phyloP scores from a whole-genome alignment of 2,329 filamentous ascomycete species.

The Fusarium sacchari region DNA sequence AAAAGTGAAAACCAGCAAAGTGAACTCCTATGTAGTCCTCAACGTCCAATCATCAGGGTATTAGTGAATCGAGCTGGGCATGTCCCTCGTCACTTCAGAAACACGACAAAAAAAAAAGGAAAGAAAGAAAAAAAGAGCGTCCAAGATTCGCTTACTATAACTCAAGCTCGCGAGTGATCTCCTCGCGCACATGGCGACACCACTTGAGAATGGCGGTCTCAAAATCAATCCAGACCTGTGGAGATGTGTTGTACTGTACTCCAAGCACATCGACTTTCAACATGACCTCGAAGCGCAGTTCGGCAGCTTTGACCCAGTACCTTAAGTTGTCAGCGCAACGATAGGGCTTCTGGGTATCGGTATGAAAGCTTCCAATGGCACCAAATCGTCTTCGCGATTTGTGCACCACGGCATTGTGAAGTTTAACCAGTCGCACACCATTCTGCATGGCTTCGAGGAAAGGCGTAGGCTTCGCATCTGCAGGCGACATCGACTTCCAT shows the following conservation, averaged over 20 bases:
- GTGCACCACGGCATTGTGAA: conserved; percentile 90
- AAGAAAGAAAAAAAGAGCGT: background rate
- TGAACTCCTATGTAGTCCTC: conserved; percentile 40
- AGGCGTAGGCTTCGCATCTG: conserved; percentile 68
- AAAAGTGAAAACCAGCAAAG: conserved; percentile 26
- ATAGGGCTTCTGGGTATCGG: conserved; percentile 95
- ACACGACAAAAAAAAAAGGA: too few species aligned
- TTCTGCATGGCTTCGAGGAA: conserved; percentile 81
- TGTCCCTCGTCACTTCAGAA: conserved; percentile 4
- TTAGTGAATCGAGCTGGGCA: conserved; percentile 6
- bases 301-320: conserved; percentile 96
- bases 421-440: conserved; percentile 81
- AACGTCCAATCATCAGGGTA: conserved; percentile 43
- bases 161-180: conserved; percentile 76
- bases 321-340: conserved; percentile 91
- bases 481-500: conserved; percentile 65
- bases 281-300: conserved; percentile 90
- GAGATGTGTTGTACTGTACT: conserved; percentile 79
- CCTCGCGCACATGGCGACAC: conserved; percentile 83
- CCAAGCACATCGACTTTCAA: conserved; percentile 87
- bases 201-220: conserved; percentile 85
- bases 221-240: conserved; percentile 80
- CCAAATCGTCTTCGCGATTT: conserved; percentile 89
- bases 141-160: conserved; percentile 46
- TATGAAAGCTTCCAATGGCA: conserved; percentile 87